Conservation (phyloP, 306 rosid species). For the Heteromeles arbutifolia region DNA sequence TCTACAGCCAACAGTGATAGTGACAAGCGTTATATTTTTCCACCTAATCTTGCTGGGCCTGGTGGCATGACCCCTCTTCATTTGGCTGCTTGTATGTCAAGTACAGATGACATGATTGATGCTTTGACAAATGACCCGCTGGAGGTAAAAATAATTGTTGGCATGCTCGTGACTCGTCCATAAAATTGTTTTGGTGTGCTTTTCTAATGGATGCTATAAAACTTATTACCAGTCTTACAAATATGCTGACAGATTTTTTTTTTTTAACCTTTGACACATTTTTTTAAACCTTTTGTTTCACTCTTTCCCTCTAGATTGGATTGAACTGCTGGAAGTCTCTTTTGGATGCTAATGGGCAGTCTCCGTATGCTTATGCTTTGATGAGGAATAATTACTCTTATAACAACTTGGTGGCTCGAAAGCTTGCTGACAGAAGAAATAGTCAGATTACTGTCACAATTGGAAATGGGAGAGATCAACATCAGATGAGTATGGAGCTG, state of each 20-base stretch:
- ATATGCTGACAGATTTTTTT: not conserved
- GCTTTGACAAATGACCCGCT: conserved; percentile 71
- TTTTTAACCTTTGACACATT: not conserved
- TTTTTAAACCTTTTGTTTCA: not conserved
- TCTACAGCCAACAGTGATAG: conserved; percentile 32
- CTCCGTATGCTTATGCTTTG: conserved; percentile 67
- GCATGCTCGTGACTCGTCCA: not conserved
- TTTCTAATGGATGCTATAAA: not conserved
- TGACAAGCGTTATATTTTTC: conserved; percentile 52
- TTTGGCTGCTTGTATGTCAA: conserved; percentile 73
- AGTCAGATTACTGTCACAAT: conserved; percentile 58
- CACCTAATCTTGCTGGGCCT: conserved; percentile 71
- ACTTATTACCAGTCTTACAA: not conserved
- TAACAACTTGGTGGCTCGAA: conserved; percentile 57
- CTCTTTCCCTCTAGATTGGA: conserved; percentile 48
- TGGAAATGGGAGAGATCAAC: conserved; percentile 37
- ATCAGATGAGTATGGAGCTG: conserved; percentile 27
- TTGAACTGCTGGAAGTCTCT: conserved; percentile 75
- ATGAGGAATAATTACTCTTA: conserved; percentile 66
- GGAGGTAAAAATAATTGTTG: conserved; percentile 43
- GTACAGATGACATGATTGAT: conserved; percentile 62
- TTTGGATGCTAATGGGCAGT: conserved; percentile 62
- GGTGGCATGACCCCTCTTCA: conserved; percentile 84
- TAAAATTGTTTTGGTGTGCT: not conserved
- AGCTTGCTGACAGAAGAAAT: conserved; percentile 49